phyloP scores from a whole-genome alignment of 768 basidiomycete genomes.

The Candolleomyces efflorescens region DNA sequence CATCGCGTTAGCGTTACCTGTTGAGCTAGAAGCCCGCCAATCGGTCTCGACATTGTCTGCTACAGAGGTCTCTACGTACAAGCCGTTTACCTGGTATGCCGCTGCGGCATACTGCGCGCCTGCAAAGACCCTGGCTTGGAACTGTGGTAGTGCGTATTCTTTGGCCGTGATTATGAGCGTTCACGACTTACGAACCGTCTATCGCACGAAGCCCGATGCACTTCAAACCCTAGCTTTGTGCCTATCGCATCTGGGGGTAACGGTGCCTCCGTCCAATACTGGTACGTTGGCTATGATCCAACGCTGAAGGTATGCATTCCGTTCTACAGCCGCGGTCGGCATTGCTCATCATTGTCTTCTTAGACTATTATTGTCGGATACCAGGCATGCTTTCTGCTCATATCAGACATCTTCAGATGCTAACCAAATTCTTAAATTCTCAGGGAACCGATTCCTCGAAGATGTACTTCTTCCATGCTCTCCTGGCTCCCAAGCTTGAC shows the following conservation, averaged over 20 bases:
- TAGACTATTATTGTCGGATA: constrained; percentile 33
- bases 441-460: constrained; percentile 11
- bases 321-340: not conserved
- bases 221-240: constrained; percentile 26
- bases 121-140: constrained; percentile 41
- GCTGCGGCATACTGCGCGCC: constrained; percentile 45
- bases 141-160: constrained; percentile 35
- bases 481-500: not conserved
- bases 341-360: not conserved
- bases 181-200: not conserved
- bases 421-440: not conserved
- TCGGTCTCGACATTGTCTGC: constrained; percentile 32
- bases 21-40: constrained; percentile 14
- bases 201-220: constrained; percentile 1
- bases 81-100: constrained; percentile 45
- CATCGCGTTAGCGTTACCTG: constrained; percentile 13
- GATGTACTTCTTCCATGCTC: constrained; percentile 2
- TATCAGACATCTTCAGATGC: not conserved
- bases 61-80: constrained; percentile 37
- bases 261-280: constrained; percentile 37
- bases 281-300: constrained; percentile 41
- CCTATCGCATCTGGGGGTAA: constrained; percentile 49
- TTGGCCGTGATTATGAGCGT: not conserved
- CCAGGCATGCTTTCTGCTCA: constrained; percentile 17
- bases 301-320: constrained; percentile 19